Percentiles rank a stretch among this genome's conserved stretches.
These are phyloP conservation scores for carrot (Daucus carota) DNA, from an alignment of 129 eudicot species.

Conservation along the genomic window DNA sequence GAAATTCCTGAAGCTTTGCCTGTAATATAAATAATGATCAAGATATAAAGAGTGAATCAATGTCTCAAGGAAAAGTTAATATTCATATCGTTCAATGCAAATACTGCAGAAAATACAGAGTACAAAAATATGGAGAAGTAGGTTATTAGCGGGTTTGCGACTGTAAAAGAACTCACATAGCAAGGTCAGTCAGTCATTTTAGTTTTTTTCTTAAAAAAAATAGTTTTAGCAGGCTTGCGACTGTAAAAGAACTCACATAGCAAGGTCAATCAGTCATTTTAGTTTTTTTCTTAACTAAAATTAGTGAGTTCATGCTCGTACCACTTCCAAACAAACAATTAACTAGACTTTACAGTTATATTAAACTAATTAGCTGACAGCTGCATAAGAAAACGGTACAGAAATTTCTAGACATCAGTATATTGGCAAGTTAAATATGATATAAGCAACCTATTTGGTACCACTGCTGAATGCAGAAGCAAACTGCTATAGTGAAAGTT, in stretches of 20 bases:
- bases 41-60: not conserved
- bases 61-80: not conserved
- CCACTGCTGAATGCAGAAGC: not conserved
- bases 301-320: not conserved
- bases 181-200: not conserved
- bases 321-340: not conserved
- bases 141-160: not conserved
- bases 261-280: not conserved
- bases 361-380: not conserved
- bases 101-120: not conserved
- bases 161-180: not conserved
- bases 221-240: not conserved
- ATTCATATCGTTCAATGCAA: not conserved
- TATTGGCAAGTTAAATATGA: not conserved
- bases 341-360: not conserved
- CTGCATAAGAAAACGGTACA: not conserved
- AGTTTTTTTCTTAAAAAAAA: not conserved
- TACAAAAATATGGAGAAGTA: not conserved
- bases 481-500: not conserved
- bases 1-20: slow-evolving; percentile 95
- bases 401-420: not conserved
- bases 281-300: not conserved
- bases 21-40: slow-evolving; percentile 20
- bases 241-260: not conserved
- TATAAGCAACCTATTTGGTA: not conserved